These are phyloP conservation scores for Carex arenaria DNA, from an alignment of 202 grass and related monocot genomes.

Conservation along the genomic window DNA sequence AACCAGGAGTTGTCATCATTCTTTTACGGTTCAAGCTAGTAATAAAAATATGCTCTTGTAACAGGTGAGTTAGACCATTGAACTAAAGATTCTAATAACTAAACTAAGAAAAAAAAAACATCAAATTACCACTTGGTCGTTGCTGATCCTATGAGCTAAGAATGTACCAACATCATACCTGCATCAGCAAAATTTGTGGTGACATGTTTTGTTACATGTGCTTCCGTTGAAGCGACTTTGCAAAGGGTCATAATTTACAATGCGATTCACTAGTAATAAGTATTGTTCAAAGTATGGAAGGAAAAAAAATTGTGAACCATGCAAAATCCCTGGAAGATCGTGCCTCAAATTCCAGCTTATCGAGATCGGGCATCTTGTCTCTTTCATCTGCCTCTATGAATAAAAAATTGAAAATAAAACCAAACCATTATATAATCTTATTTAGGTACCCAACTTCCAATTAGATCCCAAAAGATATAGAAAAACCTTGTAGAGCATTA, in stretches of 20 bases:
- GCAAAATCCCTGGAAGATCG: not conserved
- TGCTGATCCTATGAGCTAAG: constrained; percentile 9
- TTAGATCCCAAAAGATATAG: no score
- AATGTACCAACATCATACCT: constrained; percentile 21
- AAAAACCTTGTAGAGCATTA: no score
- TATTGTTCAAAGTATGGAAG: not conserved
- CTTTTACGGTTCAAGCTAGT: not conserved
- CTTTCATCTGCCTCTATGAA: not conserved
- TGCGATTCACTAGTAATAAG: not conserved
- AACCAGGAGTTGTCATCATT: not conserved
- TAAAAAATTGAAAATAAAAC: no score
- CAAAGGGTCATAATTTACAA: not conserved
- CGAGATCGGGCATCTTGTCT: not conserved
- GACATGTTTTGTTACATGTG: not conserved
- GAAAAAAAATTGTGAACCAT: not conserved
- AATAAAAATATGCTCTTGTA: not conserved
- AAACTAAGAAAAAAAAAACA: not conserved
- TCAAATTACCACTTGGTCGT: constrained; percentile 13
- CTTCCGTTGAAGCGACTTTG: no score
- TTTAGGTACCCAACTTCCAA: no score
- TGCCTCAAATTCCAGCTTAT: constrained; percentile 17
- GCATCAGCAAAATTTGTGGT: not conserved
- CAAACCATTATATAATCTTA: no score
- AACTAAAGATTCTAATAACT: not conserved
- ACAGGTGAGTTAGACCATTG: not conserved